phyloP scores from a whole-genome alignment of 176 grass and related monocot genomes.

The Musa itinerans region DNA sequence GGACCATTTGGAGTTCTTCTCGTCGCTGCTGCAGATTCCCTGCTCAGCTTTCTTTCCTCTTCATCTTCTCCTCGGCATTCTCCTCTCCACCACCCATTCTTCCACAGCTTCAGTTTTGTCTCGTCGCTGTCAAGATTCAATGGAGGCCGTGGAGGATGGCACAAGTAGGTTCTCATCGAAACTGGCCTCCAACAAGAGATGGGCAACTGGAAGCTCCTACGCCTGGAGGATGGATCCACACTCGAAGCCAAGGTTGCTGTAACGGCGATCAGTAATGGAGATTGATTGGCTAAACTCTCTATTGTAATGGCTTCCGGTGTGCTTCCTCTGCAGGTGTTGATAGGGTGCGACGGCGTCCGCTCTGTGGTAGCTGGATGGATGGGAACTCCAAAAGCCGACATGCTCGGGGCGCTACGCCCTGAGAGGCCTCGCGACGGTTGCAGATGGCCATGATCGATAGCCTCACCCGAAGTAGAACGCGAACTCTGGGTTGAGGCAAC shows the following conservation, averaged over 20 bases:
- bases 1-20: no score
- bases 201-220: constrained; percentile 23
- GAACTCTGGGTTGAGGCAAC: constrained; percentile 34
- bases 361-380: constrained; percentile 54
- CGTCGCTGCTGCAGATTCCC: no score
- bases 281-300: not conserved
- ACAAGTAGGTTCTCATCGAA: constrained; percentile 62
- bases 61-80: no score
- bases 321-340: constrained; percentile 29
- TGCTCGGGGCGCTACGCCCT: constrained; percentile 30
- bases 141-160: constrained; percentile 1
- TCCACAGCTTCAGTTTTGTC: no score
- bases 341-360: constrained; percentile 61
- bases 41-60: no score
- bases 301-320: not conserved
- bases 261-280: not conserved
- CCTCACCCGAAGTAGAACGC: constrained; percentile 34
- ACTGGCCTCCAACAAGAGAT: constrained; percentile 37
- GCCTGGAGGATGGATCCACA: constrained; percentile 44
- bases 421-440: constrained; percentile 37
- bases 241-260: constrained; percentile 52
- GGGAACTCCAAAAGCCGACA: constrained; percentile 33
- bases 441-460: constrained; percentile 29
- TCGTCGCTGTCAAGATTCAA: not conserved
- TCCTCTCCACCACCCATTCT: no score